Percentiles rank a stretch among this genome's conserved stretches.
Evolutionary conservation across 441 rosid genomes (phyloP).

Genomic region (Gossypium aridum): DNA sequence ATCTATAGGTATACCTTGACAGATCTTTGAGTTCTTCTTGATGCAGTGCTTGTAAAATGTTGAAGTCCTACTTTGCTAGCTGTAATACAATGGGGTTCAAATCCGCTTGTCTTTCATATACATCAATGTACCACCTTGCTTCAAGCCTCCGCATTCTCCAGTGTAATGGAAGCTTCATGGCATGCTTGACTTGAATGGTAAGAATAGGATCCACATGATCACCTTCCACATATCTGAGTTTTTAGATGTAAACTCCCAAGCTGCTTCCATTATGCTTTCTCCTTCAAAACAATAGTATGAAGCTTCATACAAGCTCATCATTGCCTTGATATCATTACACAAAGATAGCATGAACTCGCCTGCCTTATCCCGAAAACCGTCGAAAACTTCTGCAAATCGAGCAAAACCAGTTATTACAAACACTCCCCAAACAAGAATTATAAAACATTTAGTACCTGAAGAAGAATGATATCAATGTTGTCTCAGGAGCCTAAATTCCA

Average conservation of each 20-base stretch:
- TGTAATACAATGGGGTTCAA: constrained; percentile 13
- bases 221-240: not conserved
- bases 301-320: constrained; percentile 3
- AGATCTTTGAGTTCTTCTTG: constrained; percentile 27
- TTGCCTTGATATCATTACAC: not conserved
- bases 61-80: constrained; percentile 37
- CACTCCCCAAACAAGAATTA: not conserved
- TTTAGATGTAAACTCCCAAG: not conserved
- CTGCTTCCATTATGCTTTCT: not conserved
- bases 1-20: not conserved
- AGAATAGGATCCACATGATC: constrained; percentile 4
- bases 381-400: not conserved
- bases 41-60: constrained; percentile 30
- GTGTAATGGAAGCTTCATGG: constrained; percentile 31
- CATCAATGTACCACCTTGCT: constrained; percentile 32
- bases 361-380: not conserved
- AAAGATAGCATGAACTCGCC: not conserved
- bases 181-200: constrained; percentile 14
- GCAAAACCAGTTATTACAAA: not conserved
- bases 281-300: not conserved
- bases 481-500: not conserved
- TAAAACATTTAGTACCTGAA: not conserved
- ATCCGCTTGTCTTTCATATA: constrained; percentile 1
- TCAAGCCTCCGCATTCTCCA: constrained; percentile 36
- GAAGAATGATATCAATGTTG: not conserved